phyloP scores from a whole-genome alignment of 768 basidiomycete genomes.

The Mycena capillaripes region DNA sequence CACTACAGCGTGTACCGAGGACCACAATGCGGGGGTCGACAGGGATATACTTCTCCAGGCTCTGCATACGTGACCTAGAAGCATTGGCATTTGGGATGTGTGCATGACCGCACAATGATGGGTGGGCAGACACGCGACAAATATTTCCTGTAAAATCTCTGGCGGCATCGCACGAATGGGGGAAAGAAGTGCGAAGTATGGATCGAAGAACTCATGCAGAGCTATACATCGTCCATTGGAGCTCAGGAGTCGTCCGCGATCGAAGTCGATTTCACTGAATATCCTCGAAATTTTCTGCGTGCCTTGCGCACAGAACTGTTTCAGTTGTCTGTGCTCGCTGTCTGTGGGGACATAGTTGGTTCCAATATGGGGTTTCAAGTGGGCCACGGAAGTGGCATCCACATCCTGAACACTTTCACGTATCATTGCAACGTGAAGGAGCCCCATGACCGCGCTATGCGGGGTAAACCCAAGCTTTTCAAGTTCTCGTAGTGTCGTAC shows the following conservation, averaged over 20 bases:
- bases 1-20: conserved; percentile 2
- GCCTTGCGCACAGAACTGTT: background rate
- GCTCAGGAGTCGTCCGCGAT: background rate
- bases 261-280: background rate
- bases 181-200: conserved; percentile 16
- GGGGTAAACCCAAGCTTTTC: background rate
- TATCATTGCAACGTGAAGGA: background rate
- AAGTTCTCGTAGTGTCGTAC: background rate
- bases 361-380: background rate
- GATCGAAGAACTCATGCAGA: background rate
- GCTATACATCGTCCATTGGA: background rate
- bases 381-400: background rate
- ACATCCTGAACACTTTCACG: background rate
- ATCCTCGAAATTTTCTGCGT: background rate
- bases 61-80: conserved; percentile 16
- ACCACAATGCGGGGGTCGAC: conserved; percentile 7
- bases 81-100: background rate
- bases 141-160: conserved; percentile 23
- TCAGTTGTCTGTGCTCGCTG: background rate
- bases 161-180: conserved; percentile 6
- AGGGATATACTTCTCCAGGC: conserved; percentile 8
- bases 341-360: conserved; percentile 12
- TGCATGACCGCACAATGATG: conserved; percentile 13
- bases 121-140: background rate
- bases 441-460: background rate